Evolutionary conservation across 2,329 filamentous ascomycete genomes (phyloP).

Genomic region (Sclerotinia subarctica): DNA sequence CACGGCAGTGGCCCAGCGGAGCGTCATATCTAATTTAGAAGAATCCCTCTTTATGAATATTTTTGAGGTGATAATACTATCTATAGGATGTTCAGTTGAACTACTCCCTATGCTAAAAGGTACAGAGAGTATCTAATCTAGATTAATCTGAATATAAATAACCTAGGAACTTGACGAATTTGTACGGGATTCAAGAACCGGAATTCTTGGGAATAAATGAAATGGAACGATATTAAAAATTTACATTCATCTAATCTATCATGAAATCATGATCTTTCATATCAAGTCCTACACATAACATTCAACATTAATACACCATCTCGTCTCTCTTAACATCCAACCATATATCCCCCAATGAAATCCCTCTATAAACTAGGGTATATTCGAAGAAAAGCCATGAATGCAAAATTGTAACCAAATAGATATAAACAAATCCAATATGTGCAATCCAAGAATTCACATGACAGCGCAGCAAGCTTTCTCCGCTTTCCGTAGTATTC

Average conservation of each 20-base stretch:
- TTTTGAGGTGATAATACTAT: background rate
- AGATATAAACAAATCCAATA: background rate
- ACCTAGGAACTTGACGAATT: too few relatives aligned
- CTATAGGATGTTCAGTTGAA: background rate
- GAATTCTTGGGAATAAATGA: background rate
- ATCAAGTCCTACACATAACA: background rate
- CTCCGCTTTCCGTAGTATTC: conserved; percentile 36
- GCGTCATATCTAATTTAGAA: background rate
- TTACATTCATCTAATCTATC: background rate
- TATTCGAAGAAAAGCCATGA: background rate
- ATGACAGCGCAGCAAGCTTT: conserved; percentile 37
- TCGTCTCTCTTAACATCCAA: background rate
- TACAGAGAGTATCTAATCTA: too few relatives aligned
- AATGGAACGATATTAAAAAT: background rate
- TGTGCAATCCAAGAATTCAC: conserved; percentile 24
- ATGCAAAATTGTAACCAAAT: background rate
- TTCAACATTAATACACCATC: background rate
- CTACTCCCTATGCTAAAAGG: too few relatives aligned
- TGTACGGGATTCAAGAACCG: too few relatives aligned
- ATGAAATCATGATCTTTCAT: conserved; percentile 2
- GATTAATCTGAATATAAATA: too few relatives aligned
- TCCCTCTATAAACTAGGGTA: background rate
- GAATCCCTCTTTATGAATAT: background rate
- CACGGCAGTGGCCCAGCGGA: conserved; percentile 4
- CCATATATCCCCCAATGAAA: background rate